Base-by-base conservation (phyloP, 306 rosid genomes). In the Rubus idaeus region DNA sequence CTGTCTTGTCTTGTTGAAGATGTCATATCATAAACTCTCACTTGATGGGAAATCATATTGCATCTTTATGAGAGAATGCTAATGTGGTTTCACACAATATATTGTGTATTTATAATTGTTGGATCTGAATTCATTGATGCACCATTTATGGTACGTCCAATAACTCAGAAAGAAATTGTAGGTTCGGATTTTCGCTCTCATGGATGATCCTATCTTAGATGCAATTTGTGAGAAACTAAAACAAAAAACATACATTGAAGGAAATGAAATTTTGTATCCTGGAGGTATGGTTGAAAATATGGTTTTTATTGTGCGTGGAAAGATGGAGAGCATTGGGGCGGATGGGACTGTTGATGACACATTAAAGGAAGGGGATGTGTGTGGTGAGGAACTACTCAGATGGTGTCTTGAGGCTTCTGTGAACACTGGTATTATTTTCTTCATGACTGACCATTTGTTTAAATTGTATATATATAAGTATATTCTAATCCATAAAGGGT, bases 271-370 rank as follows among this genome's bases (percentile, higher is more conserved):
- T 50, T 73, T 93, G 53, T 75, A 77, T 52, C 61, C 41, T 0
- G 94, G 94, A 52, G 91, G 91, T 64, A 71, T 87, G 26, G 81
- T 93, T 6, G 96, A 91, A 83, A 91, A 93, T 83, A 90, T 93
- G 91, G 88, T 89, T 47, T 93, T 93, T 74, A 63, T 93, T 18
- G 97, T 90, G 51, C 90, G 97, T 0, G 98, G 98, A 61, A 86
- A 81, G 83, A 77, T 90, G 85, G 92, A 87, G 87, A 91, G 96
- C 81, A 39, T 66, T 10, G 90, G 91, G 37, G 94, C 82, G 72
- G 91, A 90, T 74, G 91, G 92, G 77, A 86, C 50, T 67, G 61
- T 50, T 50, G 81, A 84, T 75, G 81, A 83, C 70, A 82, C 89
- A 3, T 77, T 91, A 64, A 73, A 75, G 26, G 94, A 88, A 83